phyloP scores from a whole-genome alignment of 2,329 filamentous ascomycete species.

The Botrytis tulipae region DNA sequence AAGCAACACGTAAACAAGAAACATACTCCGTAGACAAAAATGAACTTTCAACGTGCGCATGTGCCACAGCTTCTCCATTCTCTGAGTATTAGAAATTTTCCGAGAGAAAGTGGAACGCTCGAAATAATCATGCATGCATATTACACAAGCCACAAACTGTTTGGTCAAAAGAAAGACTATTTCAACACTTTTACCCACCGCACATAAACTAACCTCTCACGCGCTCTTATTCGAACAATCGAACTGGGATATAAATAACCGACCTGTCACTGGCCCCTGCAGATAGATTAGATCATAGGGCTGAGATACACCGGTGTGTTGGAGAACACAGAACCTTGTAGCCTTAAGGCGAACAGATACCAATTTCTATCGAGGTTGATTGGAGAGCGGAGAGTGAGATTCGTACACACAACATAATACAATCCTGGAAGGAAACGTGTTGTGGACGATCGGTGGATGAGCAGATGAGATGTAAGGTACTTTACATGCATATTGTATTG shows the following conservation, averaged over 20 bases:
- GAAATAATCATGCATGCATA: slow-evolving; percentile 5
- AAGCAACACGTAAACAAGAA: slow-evolving; percentile 10
- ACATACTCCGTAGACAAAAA: not conserved
- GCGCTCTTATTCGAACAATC: not conserved
- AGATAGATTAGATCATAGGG: slow-evolving; percentile 18
- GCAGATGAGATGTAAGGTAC: slow-evolving; percentile 16
- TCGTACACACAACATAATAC: not conserved
- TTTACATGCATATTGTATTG: not conserved
- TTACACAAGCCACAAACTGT: slow-evolving; percentile 1
- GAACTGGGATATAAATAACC: slow-evolving; percentile 20
- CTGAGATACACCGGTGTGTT: slow-evolving; percentile 11
- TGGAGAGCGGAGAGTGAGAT: slow-evolving; percentile 6
- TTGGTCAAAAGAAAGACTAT: not conserved
- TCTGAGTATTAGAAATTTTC: not conserved
- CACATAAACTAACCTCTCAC: not conserved
- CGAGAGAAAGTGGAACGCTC: not conserved
- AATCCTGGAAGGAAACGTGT: slow-evolving; percentile 21
- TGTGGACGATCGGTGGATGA: slow-evolving; percentile 11
- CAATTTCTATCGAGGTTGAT: not conserved
- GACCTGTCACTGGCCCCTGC: slow-evolving; percentile 15
- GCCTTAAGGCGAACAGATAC: not conserved
- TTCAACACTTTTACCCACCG: not conserved
- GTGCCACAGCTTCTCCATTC: not conserved
- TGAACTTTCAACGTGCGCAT: not conserved
- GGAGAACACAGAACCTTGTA: slow-evolving; percentile 7